Base-by-base conservation (phyloP, 2,329 filamentous ascomycete genomes). In the Cladorrhinum sp. region DNA sequence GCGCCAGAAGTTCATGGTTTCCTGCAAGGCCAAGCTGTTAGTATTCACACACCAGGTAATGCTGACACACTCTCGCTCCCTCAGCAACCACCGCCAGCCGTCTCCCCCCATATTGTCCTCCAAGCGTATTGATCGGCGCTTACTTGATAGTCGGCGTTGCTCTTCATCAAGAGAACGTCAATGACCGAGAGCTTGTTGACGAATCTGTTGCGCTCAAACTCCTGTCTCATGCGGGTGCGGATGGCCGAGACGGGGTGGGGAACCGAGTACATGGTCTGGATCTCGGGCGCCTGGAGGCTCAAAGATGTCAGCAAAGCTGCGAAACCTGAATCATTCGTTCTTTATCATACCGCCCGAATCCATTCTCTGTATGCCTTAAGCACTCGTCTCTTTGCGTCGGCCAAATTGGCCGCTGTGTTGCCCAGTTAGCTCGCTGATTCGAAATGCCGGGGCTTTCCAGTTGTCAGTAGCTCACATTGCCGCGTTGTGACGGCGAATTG, bases 1-100 rank as follows among this genome's bases (percentile, higher is more conserved):
- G 79, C 97, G 96, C 95, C 95, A 99, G 83, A 90, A 99, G 81
- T 99, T 99, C 82, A 99, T 86, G 57, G 91, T 99, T 83, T 99
- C 95, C 93, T 97, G 69, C 4, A 27, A 20, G n/a, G 3, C 3
- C 45, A 18, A 54, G 23, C 50, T 16, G 16, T 22, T 13, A 32
- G 27, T 18, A 23, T 13, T 18, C n/a, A 25, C n/a, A 25, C 32
- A 1, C 23, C 52, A 25, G 10, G n/a, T 18, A 53, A 36, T 6
- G 8, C 49, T 51, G 4, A 10, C 9, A 20, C 36, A n/a, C 12
- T 23, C 32, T 50, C 32, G n/a, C 12, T 10, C n/a, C 51, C 32
- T 36, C 9, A 56, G 36, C 32, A 41, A 13, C 8, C 27, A 29
- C 25, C 10, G 10, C 18, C 16, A 24, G 55, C 22, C 57, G 18